Evolutionary conservation across 345 rosid genomes (phyloP).

Genomic region (Eucalyptus globulus): DNA sequence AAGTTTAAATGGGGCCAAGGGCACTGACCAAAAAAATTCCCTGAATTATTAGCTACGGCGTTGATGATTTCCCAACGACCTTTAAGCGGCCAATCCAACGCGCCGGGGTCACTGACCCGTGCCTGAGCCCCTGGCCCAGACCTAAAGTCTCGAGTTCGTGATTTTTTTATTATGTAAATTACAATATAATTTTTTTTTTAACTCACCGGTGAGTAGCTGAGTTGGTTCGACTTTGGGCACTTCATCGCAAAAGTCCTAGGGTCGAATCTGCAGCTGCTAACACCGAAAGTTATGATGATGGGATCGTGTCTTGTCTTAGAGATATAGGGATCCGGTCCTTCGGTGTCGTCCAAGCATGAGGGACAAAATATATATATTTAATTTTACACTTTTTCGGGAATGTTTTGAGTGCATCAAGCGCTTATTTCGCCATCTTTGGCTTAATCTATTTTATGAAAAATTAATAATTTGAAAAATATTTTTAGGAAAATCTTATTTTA

Average conservation of each 20-base stretch:
- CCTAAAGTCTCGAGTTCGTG: neutral
- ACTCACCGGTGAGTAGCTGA: fast-evolving
- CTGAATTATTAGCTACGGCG: neutral
- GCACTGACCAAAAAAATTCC: neutral
- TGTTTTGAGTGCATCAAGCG: neutral
- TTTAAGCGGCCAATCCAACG: neutral
- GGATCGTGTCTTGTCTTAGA: fast-evolving
- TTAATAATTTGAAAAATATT: fast-evolving
- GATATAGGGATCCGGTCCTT: too few species aligned
- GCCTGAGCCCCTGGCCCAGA: neutral
- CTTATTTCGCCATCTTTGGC: fast-evolving
- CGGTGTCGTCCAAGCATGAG: fast-evolving
- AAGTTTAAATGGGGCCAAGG: neutral
- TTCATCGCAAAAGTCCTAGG: fast-evolving
- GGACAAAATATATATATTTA: too few species aligned
- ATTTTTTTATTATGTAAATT: neutral
- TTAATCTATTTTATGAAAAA: too few species aligned
- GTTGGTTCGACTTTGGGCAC: fast-evolving
- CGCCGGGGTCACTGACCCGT: neutral
- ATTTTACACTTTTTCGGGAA: neutral
- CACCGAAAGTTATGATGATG: fast-evolving
- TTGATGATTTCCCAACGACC: neutral
- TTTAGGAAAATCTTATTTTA: too few species aligned
- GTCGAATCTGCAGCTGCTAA: fast-evolving
- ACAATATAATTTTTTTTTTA: neutral